Percentiles rank a stretch among this genome's conserved stretches.
phyloP scores from a whole-genome alignment of 192 early-diverging fungal genomes.

The Coemansia sp. region DNA sequence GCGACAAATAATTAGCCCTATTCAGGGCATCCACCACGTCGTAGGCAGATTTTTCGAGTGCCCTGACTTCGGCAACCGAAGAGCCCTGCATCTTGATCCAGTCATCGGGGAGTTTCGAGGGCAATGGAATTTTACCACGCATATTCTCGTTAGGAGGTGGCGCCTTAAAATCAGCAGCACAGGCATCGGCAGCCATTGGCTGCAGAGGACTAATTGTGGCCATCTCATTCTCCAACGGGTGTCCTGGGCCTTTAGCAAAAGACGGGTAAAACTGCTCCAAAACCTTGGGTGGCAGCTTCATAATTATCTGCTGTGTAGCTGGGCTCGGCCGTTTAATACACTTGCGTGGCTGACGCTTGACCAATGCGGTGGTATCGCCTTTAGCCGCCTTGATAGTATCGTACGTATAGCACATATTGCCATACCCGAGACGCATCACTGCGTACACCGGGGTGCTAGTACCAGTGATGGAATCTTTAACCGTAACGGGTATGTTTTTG shows the following conservation, averaged over 20 bases:
- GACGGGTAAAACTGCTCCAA: conserved; percentile 36
- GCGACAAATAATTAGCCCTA: conserved; percentile 36
- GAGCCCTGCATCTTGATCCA: conserved; percentile 49
- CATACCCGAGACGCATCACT: conserved; percentile 44
- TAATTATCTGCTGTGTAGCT: conserved; percentile 22
- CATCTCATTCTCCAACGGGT: conserved; percentile 39
- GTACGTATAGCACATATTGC: conserved; percentile 53
- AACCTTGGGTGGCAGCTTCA: conserved; percentile 27
- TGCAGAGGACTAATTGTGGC: conserved; percentile 11
- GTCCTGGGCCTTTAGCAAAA: conserved; percentile 20
- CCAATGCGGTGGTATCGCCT: conserved; percentile 8
- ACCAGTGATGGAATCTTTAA: conserved; percentile 17
- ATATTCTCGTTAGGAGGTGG: conserved; percentile 28
- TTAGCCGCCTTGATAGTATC: conserved; percentile 37
- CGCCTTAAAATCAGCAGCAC: conserved; percentile 10
- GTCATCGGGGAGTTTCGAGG: conserved; percentile 15
- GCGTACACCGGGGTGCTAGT: conserved; percentile 24
- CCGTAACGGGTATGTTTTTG: neutral
- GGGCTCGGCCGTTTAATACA: conserved; percentile 23
- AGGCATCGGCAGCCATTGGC: conserved; percentile 31
- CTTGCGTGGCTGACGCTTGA: conserved; percentile 25
- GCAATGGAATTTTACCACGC: conserved; percentile 40
- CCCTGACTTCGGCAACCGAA: conserved; percentile 22
- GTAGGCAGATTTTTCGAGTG: conserved; percentile 18
- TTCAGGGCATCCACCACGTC: conserved; percentile 39